Percentiles rank a stretch among this genome's conserved stretches.
Evolutionary conservation across 805 yeast genomes (phyloP).

Genomic region (Spathaspora arborariae): DNA sequence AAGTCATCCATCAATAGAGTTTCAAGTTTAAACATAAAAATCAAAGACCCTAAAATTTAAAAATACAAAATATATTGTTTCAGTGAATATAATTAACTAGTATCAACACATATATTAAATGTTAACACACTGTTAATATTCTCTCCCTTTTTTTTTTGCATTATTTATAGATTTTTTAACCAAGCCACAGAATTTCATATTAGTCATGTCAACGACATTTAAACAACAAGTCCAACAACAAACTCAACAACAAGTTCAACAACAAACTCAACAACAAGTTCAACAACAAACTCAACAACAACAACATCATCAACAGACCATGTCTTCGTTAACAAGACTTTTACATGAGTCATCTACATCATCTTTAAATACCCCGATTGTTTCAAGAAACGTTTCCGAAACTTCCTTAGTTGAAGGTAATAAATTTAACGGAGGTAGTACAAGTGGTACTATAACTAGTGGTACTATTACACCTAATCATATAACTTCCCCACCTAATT

Average conservation of each 20-base stretch:
- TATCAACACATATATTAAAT: neutral
- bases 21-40: neutral
- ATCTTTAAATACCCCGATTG: neutral
- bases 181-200: neutral
- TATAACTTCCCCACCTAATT: neutral
- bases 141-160: neutral
- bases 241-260: no score
- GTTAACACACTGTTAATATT: neutral
- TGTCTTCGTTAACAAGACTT: constrained; percentile 9
- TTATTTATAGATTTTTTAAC: neutral
- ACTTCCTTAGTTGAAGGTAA: neutral
- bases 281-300: constrained; percentile 3
- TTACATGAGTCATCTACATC: constrained; percentile 7
- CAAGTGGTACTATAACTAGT: neutral
- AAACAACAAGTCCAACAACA: no score
- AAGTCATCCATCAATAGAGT: neutral
- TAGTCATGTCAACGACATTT: neutral
- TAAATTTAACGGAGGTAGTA: neutral
- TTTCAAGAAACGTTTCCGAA: constrained; percentile 3
- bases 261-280: no score
- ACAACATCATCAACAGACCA: constrained; percentile 7
- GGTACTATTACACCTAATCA: constrained; percentile 1
- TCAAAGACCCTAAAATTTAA: no score
- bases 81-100: neutral
- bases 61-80: no score